Base-by-base conservation (phyloP, 2,329 filamentous ascomycete genomes). In the Fusarium sp. region DNA sequence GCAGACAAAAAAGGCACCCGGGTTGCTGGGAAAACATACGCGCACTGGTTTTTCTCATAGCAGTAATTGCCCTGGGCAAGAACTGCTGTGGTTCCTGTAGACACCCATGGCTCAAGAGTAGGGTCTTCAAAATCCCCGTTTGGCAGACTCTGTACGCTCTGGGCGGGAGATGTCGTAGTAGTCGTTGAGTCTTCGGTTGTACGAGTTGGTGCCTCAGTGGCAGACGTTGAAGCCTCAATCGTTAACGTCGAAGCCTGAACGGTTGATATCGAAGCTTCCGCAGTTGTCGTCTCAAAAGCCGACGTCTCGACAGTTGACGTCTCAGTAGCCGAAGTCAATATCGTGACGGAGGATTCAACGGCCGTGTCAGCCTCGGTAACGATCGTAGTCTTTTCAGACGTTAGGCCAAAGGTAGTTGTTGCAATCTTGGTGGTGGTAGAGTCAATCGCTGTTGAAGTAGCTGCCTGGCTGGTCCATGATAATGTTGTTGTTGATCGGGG, bases 1-100 rank as follows among this genome's bases (percentile, higher is more conserved):
- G 44, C 5, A 55, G 2, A 8, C 3, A 17, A 9, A 1, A 5
- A 19, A 4, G 3, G 11, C 13, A n/a, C 4, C 4, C 0, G 0
- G 4, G 1, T 5, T 5, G 1, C 27, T 13, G 0, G 6, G 4
- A 1, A 4, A 14, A 50, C 52, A 4, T 2, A 56, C 47, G 53
- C 22, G 4, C 30, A 27, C 5, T 56, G 1, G 9, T 3, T 19
- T 1, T 39, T 48, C 7, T 53, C 47, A 11, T 20, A 4, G 13
- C 19, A 52, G 13, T 9, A 9, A 4, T 4, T 7, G 6, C n/a
- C 4, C 15, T 4, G 4, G 44, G n/a, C 4, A 20, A 53, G 14
- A 15, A 1, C 3, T 0, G 52, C 44, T 9, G 19, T 2, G 20
- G 46, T 2, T n/a, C 53, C 53, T 20, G n/a, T 17, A 9, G 27